These are phyloP conservation scores for Tetrahymena borealis DNA, from an alignment of 73 alveolate genomes.

Conservation along the genomic window DNA sequence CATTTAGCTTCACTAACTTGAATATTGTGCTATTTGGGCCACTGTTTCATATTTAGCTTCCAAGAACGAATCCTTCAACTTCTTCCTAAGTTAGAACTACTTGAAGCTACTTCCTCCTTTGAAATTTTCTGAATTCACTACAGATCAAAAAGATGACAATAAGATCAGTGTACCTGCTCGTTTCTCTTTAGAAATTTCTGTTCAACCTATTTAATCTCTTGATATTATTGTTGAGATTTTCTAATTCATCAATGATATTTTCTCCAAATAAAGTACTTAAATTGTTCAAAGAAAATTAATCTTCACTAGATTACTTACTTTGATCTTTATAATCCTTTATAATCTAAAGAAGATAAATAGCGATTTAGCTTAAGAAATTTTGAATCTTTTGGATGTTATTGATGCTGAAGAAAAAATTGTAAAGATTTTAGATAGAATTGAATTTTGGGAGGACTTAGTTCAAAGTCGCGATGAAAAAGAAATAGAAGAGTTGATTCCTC, in stretches of 20 bases:
- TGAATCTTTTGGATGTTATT: background rate
- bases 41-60: background rate
- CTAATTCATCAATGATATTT: background rate
- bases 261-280: background rate
- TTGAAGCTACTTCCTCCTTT: background rate
- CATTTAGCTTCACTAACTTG: background rate
- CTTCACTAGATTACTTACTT: background rate
- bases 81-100: background rate
- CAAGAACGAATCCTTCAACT: background rate
- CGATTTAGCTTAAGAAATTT: background rate
- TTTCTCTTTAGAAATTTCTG: background rate
- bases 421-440: background rate
- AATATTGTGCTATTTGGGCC: background rate
- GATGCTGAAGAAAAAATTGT: background rate
- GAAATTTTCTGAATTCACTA: background rate
- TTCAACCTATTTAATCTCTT: background rate
- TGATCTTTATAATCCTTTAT: background rate
- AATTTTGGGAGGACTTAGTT: background rate
- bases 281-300: background rate
- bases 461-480: background rate
- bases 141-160: background rate
- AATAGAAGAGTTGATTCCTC: background rate
- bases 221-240: background rate
- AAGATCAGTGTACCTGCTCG: background rate
- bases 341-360: background rate